Evolutionary conservation across 768 basidiomycete species (phyloP), one percentile per base, ranked within the genome.

Genomic region (Jaapia argillacea): DNA sequence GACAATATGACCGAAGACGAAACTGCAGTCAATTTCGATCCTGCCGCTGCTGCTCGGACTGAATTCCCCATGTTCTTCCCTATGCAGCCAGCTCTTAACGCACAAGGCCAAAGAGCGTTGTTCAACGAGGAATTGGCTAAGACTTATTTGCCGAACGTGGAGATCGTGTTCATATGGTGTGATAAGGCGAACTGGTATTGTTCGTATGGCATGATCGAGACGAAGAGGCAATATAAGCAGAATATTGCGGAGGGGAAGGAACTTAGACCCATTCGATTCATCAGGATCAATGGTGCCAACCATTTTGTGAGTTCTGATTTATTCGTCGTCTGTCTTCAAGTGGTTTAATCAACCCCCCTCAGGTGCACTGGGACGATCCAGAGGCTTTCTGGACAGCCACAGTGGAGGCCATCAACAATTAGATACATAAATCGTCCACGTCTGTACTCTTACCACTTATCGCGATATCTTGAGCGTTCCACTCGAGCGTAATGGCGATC

Each of bases 251-350:
- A 48, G 2, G 58, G 57, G 0, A 45, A 54, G 25, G 49, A 53
- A 31, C 23, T 52, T 23, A 51, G 62, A 14, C 41, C 51, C 3
- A 46, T 57, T n/a, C 26, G 46, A 6, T 61, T 63, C 41, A 13
- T 57, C 7, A 36, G 48, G 1, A 44, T 63, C 16, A 47, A 56
- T 16, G 49, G 50, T 5, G 58, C 51, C 3, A 66, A 68, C 48
- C 65, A 68, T 44, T 63, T 67, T 42, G 66, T 68, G 42, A 45
- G 65, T 53, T 7, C 12, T 6, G 10, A 33, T 33, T 10, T 10
- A 16, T 10, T 10, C 16, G 28, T 10, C 28, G 28, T 10, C 12
- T 7, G 7, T 38, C 10, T 38, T 38, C 7, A 5, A 5, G 12
- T 37, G 36, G 27, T 14, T 39, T 23, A 24, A 7, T n/a, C 7